Percentiles rank a stretch among this genome's conserved stretches.
These are phyloP conservation scores for Moricandia moricandioides DNA, from an alignment of 345 rosid species.

Conservation along the genomic window DNA sequence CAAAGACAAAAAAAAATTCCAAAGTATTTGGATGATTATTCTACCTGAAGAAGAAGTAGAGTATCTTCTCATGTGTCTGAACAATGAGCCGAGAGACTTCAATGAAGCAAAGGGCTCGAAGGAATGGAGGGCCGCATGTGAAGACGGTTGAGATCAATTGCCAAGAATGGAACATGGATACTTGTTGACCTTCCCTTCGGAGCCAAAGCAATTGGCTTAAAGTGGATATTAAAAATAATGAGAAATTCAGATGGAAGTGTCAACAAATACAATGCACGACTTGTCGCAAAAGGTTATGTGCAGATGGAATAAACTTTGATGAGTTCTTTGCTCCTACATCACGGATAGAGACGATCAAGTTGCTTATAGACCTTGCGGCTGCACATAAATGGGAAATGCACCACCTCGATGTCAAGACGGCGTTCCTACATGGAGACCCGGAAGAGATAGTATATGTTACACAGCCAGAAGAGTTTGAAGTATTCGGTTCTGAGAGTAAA, in stretches of 20 bases:
- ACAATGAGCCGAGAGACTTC: neutral
- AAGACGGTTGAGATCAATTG: neutral
- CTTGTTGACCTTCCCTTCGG: neutral
- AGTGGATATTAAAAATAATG: too few relatives aligned
- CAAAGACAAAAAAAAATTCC: neutral
- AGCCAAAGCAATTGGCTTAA: neutral
- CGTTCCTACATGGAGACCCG: neutral
- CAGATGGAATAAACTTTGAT: too few relatives aligned
- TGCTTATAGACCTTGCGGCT: neutral
- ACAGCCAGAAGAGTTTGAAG: neutral
- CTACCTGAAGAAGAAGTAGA: neutral
- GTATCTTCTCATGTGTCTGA: neutral
- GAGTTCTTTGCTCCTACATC: neutral
- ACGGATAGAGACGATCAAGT: neutral
- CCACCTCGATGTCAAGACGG: neutral
- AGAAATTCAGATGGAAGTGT: too few relatives aligned
- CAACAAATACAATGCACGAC: too few relatives aligned
- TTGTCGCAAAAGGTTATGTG: too few relatives aligned
- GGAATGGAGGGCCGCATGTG: neutral
- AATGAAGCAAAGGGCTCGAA: rapidly evolving
- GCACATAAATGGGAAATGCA: neutral
- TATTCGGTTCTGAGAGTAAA: neutral
- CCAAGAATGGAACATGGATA: neutral
- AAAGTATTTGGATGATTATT: neutral
- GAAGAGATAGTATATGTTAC: neutral